Evolutionary conservation across 208 protist genomes (phyloP).

Genomic region (Trypanosoma avium): DNA sequence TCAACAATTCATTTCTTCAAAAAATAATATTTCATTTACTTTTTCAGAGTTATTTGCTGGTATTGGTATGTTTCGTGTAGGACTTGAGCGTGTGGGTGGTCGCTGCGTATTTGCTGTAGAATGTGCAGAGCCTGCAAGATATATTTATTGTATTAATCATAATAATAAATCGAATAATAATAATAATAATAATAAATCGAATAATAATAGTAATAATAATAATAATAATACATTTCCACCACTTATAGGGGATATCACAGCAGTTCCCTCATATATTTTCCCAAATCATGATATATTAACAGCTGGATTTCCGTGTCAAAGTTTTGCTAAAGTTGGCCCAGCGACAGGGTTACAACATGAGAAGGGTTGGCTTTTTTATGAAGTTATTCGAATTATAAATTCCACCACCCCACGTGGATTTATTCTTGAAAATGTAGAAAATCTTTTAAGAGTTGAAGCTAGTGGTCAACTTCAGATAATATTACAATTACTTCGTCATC

Average conservation of each 20-base stretch:
- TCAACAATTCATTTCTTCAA: no score
- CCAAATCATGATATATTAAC: constrained; percentile 73
- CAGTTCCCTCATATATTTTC: constrained; percentile 56
- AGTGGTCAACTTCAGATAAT: constrained; percentile 49
- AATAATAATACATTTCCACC: no score
- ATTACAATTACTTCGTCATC: constrained; percentile 29
- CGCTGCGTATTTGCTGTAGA: constrained; percentile 68
- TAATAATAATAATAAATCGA: no score
- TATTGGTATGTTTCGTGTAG: constrained; percentile 84
- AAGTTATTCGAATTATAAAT: constrained; percentile 70
- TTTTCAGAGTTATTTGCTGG: constrained; percentile 90
- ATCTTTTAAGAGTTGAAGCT: constrained; percentile 53
- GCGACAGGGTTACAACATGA: constrained; percentile 43
- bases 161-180: no score
- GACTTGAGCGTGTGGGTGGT: constrained; percentile 58
- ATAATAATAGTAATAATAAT: no score
- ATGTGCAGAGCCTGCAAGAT: constrained; percentile 36
- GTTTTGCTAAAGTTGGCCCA: constrained; percentile 68
- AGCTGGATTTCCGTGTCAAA: constrained; percentile 84
- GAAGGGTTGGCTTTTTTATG: constrained; percentile 73
- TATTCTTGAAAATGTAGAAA: constrained; percentile 84
- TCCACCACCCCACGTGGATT: constrained; percentile 43
- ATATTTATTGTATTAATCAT: constrained; percentile 66
- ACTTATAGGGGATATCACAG: constrained; percentile 67
- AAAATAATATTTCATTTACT: no score